A percentile compares a stretch with the other conserved stretches of the same genome.
phyloP scores from a whole-genome alignment of 2,329 filamentous ascomycete species.

The Neoscytalidium dimidiatum region DNA sequence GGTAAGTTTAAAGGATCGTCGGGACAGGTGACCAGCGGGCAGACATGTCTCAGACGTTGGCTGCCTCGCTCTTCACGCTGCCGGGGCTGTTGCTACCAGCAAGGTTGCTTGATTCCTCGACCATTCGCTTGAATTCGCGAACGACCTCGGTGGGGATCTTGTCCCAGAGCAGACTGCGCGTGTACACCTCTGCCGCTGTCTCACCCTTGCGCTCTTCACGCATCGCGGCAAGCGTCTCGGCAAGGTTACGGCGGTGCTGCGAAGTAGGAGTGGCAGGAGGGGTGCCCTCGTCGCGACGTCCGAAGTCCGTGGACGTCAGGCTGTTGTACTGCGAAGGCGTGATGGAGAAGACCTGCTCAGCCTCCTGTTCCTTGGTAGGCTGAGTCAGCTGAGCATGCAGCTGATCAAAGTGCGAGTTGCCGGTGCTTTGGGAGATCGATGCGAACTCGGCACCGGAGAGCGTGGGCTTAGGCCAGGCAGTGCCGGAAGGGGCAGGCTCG shows the following conservation, averaged over 20 bases:
- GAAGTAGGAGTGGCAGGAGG: constrained; percentile 40
- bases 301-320: constrained; percentile 74
- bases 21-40: constrained; percentile 11
- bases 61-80: constrained; percentile 32
- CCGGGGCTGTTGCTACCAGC: constrained; percentile 32
- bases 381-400: constrained; percentile 49
- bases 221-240: constrained; percentile 79
- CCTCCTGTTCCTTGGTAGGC: constrained; percentile 80
- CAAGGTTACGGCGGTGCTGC: constrained; percentile 69
- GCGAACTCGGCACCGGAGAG: constrained; percentile 39
- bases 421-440: constrained; percentile 29
- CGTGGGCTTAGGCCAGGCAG: constrained; percentile 39
- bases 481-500: constrained; percentile 40
- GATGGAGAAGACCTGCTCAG: constrained; percentile 84
- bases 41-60: constrained; percentile 27
- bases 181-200: constrained; percentile 84
- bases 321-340: constrained; percentile 87
- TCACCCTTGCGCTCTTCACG: constrained; percentile 68
- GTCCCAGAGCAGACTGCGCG: constrained; percentile 89
- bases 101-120: constrained; percentile 66
- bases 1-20: constrained; percentile 18
- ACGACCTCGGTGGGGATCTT: constrained; percentile 92
- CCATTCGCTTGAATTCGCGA: constrained; percentile 87
- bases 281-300: constrained; percentile 46
- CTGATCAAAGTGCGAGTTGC: constrained; percentile 37